Percentiles rank a stretch among this genome's conserved stretches.
Evolutionary conservation across 495 filamentous ascomycete genomes (phyloP).

Genomic region (Baudoinia panamericana): DNA sequence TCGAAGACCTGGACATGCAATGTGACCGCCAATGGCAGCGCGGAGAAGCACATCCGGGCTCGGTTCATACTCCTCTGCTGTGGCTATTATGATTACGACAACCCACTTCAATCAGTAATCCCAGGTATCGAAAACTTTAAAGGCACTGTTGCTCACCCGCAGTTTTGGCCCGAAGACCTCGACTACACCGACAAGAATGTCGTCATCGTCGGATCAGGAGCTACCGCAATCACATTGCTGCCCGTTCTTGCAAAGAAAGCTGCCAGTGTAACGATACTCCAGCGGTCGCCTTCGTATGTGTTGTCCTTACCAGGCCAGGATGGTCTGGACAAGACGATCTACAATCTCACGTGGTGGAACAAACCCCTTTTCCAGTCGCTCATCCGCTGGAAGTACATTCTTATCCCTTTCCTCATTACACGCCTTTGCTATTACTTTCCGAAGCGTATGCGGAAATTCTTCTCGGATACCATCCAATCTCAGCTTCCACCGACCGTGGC

Average conservation of each 20-base stretch:
- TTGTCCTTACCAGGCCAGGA: constrained; percentile 37
- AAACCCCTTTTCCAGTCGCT: constrained; percentile 31
- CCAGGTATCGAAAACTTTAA: constrained; percentile 46
- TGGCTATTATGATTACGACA: constrained; percentile 57
- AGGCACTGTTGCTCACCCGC: constrained; percentile 45
- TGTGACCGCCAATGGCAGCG: constrained; percentile 36
- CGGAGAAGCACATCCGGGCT: constrained; percentile 35
- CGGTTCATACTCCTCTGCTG: constrained; percentile 49
- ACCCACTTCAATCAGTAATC: constrained; percentile 42
- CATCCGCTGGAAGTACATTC: constrained; percentile 36
- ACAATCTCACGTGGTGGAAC: constrained; percentile 27
- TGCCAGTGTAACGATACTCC: constrained; percentile 41
- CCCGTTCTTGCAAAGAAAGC: constrained; percentile 40
- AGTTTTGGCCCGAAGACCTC: constrained; percentile 46
- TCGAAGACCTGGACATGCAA: constrained; percentile 48
- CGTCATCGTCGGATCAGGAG: constrained; percentile 44
- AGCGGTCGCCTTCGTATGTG: constrained; percentile 46
- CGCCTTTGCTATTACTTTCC: constrained; percentile 47
- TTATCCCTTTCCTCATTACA: constrained; percentile 37
- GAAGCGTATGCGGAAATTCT: constrained; percentile 32
- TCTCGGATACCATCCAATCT: constrained; percentile 31
- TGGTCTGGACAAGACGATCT: constrained; percentile 23
- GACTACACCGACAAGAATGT: constrained; percentile 40
- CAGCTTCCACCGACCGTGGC: constrained; percentile 45
- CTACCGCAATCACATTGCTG: constrained; percentile 44